Evolutionary conservation across 2,329 filamentous ascomycete species (phyloP).

Genomic region (Trichoderma lentiforme): DNA sequence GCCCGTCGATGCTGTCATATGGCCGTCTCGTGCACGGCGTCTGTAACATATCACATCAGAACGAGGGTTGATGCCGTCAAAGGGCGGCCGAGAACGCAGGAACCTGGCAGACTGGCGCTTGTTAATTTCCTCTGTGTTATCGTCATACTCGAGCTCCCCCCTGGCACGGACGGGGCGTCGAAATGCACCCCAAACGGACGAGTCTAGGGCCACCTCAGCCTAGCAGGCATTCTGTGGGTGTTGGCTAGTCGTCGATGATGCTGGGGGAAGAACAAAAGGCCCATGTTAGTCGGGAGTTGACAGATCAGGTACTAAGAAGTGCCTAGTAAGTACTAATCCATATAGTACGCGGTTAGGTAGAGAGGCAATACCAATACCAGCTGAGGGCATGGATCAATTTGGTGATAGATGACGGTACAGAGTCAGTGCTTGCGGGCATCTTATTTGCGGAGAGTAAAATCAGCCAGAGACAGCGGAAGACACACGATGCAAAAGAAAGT

Average conservation of each 20-base stretch:
- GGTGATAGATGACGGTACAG: not conserved
- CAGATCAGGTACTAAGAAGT: not conserved
- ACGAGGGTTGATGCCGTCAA: not conserved
- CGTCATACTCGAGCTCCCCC: not conserved
- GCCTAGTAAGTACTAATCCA: too few species aligned
- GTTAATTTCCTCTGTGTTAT: constrained; percentile 13
- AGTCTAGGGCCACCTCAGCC: not conserved
- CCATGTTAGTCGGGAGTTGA: not conserved
- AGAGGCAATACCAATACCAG: not conserved
- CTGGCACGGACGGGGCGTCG: not conserved
- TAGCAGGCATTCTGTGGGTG: not conserved
- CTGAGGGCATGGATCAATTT: not conserved
- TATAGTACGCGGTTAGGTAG: too few species aligned
- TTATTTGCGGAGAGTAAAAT: not conserved
- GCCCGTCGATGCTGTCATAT: not conserved
- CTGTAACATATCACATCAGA: constrained; percentile 2
- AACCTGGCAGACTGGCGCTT: not conserved
- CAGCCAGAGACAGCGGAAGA: constrained; percentile 4
- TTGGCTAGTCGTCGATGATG: not conserved
- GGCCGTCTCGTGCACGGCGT: not conserved
- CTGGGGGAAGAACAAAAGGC: not conserved
- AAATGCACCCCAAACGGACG: constrained; percentile 11
- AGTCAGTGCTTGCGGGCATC: not conserved
- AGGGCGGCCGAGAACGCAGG: constrained; percentile 4
- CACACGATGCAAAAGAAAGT: not conserved